Percentiles rank a stretch among this genome's conserved stretches.
These are phyloP conservation scores for Phaffia rhodozyma DNA, from an alignment of 1,284 basidiomycete genomes.

Conservation along the genomic window DNA sequence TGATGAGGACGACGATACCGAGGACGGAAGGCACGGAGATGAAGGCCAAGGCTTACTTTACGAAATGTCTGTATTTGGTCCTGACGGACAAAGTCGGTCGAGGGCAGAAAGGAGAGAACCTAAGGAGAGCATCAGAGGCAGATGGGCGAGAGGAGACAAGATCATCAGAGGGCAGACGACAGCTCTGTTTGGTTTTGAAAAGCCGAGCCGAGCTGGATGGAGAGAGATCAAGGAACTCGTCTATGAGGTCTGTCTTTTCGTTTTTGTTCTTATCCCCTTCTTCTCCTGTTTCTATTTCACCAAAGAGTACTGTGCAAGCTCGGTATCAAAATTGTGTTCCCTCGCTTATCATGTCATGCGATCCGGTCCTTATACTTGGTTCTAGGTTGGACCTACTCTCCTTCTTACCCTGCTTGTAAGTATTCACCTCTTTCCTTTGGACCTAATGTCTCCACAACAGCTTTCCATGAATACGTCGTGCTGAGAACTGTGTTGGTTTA, in stretches of 20 bases:
- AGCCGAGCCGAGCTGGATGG: not conserved
- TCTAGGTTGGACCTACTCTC: conserved; percentile 38
- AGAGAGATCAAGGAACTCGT: conserved; percentile 10
- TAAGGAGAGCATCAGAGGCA: not conserved
- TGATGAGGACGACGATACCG: not conserved
- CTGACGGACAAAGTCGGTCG: not conserved
- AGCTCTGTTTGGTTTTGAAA: conserved; percentile 1
- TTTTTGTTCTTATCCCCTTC: no score
- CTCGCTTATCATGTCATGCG: not conserved
- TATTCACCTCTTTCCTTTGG: not conserved
- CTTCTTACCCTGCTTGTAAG: conserved; percentile 33
- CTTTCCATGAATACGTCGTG: not conserved
- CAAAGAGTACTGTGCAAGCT: not conserved
- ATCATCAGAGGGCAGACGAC: conserved; percentile 1
- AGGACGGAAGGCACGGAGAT: not conserved
- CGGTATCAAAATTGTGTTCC: not conserved
- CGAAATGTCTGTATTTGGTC: conserved; percentile 14
- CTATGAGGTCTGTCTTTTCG: conserved; percentile 7
- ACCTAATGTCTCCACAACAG: not conserved
- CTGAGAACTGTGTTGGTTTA: no score
- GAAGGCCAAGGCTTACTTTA: conserved; percentile 4
- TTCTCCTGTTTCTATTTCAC: not conserved
- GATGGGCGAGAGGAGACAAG: conserved; percentile 6
- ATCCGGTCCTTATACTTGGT: not conserved
- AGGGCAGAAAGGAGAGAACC: not conserved